A percentile compares a stretch with the other conserved stretches of the same genome.
Conservation (phyloP, 495 filamentous ascomycete species). For the Apiosordaria backusii region DNA sequence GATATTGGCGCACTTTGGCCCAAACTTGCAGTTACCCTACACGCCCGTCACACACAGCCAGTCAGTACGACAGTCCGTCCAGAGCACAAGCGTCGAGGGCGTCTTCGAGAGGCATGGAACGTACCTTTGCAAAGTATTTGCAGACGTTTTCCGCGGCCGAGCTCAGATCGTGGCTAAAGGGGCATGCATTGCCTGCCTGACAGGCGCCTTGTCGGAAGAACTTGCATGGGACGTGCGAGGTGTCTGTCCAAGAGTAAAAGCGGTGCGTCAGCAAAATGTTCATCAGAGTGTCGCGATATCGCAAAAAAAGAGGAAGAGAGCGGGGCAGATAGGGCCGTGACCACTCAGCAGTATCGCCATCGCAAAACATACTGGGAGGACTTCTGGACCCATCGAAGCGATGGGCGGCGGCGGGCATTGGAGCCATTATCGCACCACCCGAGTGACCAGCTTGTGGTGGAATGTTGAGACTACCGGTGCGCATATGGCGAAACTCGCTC, state of each 20-base stretch:
- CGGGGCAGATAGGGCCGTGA: not conserved
- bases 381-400: constrained; percentile 70
- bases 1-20: constrained; percentile 91
- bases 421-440: constrained; percentile 34
- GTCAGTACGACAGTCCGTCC: constrained; percentile 34
- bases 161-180: constrained; percentile 89
- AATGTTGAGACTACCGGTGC: constrained; percentile 53
- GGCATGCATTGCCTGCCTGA: constrained; percentile 92
- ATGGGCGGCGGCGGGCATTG: constrained; percentile 37
- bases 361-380: constrained; percentile 62
- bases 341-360: too few species aligned
- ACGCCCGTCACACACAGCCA: constrained; percentile 28
- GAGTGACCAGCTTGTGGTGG: constrained; percentile 34
- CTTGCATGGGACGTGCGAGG: constrained; percentile 97
- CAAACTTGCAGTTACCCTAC: constrained; percentile 98
- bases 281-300: not conserved
- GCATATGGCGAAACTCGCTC: constrained; percentile 50
- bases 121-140: constrained; percentile 98
- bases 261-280: constrained; percentile 12
- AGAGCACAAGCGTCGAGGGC: not conserved
- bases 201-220: constrained; percentile 96
- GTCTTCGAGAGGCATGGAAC: constrained; percentile 20
- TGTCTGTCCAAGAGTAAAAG: constrained; percentile 56
- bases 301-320: constrained; percentile 10
- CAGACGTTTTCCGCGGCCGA: constrained; percentile 77